Conservation (phyloP, 768 basidiomycete genomes). For the Suillus subaureus region DNA sequence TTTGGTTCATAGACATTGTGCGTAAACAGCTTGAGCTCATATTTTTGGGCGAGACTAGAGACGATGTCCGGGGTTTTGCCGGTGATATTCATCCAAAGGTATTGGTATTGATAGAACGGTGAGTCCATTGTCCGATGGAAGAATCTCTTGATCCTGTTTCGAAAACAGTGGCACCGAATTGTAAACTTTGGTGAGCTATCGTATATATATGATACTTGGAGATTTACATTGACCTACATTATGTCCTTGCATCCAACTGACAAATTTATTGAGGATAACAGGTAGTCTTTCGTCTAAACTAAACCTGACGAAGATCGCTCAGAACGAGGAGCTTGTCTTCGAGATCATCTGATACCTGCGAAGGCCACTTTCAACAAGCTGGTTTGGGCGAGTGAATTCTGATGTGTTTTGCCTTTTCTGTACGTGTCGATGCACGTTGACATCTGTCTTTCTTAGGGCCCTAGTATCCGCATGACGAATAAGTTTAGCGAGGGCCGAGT, state of each 20-base stretch:
- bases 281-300: constrained; percentile 15
- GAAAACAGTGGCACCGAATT: constrained; percentile 38
- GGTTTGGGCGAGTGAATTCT: constrained; percentile 27
- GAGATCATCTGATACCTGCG: constrained; percentile 25
- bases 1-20: background rate
- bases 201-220: background rate
- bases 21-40: constrained; percentile 9
- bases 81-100: constrained; percentile 37
- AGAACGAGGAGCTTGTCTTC: constrained; percentile 29
- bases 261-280: constrained; percentile 23
- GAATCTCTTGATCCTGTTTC: background rate
- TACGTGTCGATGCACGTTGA: background rate
- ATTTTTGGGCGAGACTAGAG: constrained; percentile 31
- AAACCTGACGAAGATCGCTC: constrained; percentile 20
- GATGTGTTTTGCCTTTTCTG: constrained; percentile 3
- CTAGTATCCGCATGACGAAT: background rate
- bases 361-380: constrained; percentile 29
- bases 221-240: background rate
- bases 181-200: constrained; percentile 27
- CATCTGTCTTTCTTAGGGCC: background rate
- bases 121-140: constrained; percentile 8
- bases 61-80: constrained; percentile 26
- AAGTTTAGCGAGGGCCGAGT: background rate
- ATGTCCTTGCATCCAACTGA: constrained; percentile 17
- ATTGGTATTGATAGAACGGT: constrained; percentile 43